Conservation (phyloP, 257 asterid species). For the Lantana camara region DNA sequence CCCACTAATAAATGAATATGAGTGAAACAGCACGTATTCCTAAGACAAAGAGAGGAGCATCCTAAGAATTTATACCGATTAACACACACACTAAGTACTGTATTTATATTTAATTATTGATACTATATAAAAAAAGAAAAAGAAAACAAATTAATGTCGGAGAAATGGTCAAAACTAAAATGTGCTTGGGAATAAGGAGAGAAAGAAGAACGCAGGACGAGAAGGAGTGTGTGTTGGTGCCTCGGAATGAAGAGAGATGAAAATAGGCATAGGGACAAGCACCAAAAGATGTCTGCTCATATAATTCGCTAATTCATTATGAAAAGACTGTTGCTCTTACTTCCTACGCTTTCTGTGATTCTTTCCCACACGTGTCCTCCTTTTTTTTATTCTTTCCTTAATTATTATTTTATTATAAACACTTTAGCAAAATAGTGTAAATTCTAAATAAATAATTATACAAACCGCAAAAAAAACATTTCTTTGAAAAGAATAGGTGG, state of each 20-base stretch:
- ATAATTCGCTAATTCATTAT: neutral
- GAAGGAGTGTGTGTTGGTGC: slow-evolving; percentile 22
- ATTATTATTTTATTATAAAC: too few relatives aligned
- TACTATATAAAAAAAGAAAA: too few relatives aligned
- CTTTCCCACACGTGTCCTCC: slow-evolving; percentile 30
- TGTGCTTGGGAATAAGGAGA: slow-evolving; percentile 33
- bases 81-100: neutral
- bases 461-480: too few relatives aligned
- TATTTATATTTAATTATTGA: too few relatives aligned
- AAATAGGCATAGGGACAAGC: slow-evolving; percentile 32
- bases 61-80: too few relatives aligned
- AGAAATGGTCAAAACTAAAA: slow-evolving; percentile 29
- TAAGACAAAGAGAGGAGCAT: too few relatives aligned
- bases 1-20: too few relatives aligned
- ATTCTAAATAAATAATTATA: too few relatives aligned
- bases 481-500: too few relatives aligned
- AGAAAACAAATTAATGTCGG: neutral
- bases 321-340: slow-evolving; percentile 6
- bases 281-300: slow-evolving; percentile 38
- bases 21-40: too few relatives aligned
- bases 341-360: slow-evolving; percentile 25
- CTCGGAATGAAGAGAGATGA: slow-evolving; percentile 22
- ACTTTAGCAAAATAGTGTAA: too few relatives aligned
- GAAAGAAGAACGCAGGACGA: slow-evolving; percentile 30
- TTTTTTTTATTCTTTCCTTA: neutral